These are phyloP conservation scores for Durio zibethinus DNA, from an alignment of 345 rosid species.

Conservation along the genomic window DNA sequence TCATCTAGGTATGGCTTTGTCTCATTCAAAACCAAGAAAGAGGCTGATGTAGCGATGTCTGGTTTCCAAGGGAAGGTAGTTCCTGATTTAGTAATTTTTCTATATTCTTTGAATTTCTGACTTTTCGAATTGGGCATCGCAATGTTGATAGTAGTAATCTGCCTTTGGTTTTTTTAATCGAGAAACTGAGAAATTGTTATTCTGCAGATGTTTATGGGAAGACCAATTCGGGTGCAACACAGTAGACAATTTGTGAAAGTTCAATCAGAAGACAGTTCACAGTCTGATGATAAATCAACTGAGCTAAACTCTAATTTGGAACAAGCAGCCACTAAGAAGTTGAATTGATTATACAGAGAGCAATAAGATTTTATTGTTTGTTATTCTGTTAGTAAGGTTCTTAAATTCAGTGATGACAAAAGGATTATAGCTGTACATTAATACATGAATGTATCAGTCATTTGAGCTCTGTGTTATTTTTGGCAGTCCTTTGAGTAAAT, in stretches of 20 bases:
- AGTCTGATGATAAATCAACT: slow-evolving; percentile 36
- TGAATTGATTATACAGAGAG: slow-evolving; percentile 18
- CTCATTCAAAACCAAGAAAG: slow-evolving; percentile 67
- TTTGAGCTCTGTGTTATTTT: slow-evolving; percentile 8
- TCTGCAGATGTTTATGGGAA: slow-evolving; percentile 60
- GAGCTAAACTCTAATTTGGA: slow-evolving; percentile 32
- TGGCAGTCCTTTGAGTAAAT: slow-evolving; percentile 21
- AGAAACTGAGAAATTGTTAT: neutral
- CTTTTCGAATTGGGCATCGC: neutral
- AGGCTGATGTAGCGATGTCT: slow-evolving; percentile 59
- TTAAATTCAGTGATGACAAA: slow-evolving; percentile 13
- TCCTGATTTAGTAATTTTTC: neutral
- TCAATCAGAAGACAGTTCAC: slow-evolving; percentile 39
- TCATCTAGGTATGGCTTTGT: slow-evolving; percentile 82
- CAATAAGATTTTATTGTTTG: slow-evolving; percentile 15
- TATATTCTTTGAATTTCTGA: slow-evolving; percentile 12
- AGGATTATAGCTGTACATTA: neutral
- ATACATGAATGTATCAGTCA: neutral
- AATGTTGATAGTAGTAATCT: neutral
- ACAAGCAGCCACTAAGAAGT: slow-evolving; percentile 18
- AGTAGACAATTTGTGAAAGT: slow-evolving; percentile 71
- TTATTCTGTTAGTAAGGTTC: slow-evolving; percentile 21
- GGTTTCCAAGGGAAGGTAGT: slow-evolving; percentile 69
- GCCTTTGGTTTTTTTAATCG: neutral
- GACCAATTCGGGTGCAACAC: slow-evolving; percentile 60